Conservation (phyloP, 140 eudicot genomes). For the Senecio squalidus region DNA sequence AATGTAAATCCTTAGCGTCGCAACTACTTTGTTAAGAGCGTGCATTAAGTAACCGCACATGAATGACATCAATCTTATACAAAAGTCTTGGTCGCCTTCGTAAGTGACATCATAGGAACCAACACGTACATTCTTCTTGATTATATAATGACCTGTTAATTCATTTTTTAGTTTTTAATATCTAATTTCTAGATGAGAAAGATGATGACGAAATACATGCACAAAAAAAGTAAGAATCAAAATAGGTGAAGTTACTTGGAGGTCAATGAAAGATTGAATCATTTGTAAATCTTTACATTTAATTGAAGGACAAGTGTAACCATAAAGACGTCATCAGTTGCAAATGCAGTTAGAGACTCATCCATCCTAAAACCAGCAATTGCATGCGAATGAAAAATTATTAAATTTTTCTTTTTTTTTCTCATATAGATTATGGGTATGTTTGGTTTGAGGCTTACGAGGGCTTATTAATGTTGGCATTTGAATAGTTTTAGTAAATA, state of each 20-base stretch:
- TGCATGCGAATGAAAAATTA: too few relatives aligned
- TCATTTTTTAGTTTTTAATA: too few relatives aligned
- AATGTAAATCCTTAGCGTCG: conserved; percentile 15
- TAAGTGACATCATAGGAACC: conserved; percentile 7
- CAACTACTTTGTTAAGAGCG: conserved; percentile 20
- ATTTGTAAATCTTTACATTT: not conserved
- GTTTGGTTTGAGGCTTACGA: too few relatives aligned
- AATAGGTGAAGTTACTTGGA: not conserved
- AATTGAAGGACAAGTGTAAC: not conserved
- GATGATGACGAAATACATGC: too few relatives aligned
- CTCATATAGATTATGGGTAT: too few relatives aligned
- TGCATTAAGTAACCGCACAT: conserved; percentile 20
- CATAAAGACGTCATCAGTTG: conserved; percentile 18
- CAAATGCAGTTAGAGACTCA: conserved; percentile 22
- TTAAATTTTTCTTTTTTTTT: too few relatives aligned
- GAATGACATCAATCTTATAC: not conserved
- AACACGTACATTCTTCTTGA: too few relatives aligned
- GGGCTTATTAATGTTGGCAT: too few relatives aligned
- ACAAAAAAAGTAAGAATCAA: not conserved
- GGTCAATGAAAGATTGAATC: conserved; percentile 6
- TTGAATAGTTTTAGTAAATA: too few relatives aligned
- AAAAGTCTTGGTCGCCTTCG: not conserved
- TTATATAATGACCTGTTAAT: too few relatives aligned
- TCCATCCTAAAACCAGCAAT: too few relatives aligned
- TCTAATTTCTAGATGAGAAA: conserved; percentile 10